Base-by-base conservation (phyloP, 2,329 filamentous ascomycete species). In the Metarhizium sp. region DNA sequence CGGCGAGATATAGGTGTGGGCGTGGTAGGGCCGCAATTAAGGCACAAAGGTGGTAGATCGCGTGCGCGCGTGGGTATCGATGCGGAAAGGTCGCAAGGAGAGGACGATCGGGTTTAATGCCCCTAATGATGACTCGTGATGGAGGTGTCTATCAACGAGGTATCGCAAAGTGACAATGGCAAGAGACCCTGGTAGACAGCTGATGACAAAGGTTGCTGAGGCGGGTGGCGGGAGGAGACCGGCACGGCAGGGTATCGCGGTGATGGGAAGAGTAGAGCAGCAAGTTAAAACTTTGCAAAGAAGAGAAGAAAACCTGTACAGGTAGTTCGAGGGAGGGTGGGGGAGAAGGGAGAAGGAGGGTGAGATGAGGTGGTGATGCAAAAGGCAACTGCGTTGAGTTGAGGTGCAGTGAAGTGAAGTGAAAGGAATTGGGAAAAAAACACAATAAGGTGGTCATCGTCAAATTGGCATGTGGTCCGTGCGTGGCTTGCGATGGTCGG, bases 361-460 rank as follows among this genome's bases (percentile, higher is more conserved):
- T 48, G 38, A 51, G 55, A 50, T 10, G 45, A 54, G 53, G 50
- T 55, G 48, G 45, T 51, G 52, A 52, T 56, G 55, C 48, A 51
- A 52, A 50, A 47, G 48, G 49, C 20, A 57, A 54, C 50, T 51
- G 45, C 52, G 53, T 55, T 42, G 45, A 38, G 55, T 52, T 51
- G 34, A 36, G 45, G 43, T 51, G 34, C 36, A 45, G 45, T 45
- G 42, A 50, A 49, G 51, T 55, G 48, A 55, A 59, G 42, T 45
- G 42, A 57, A 50, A 52, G 51, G 51, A 53, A 48, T n/a, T 51
- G 38, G 51, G 47, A 25, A 58, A 56, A 55, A 60, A 58, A 55
- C 46, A 43, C 53, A 32, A 53, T 43, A 16, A 54, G 47, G 52
- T 57, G 59, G 57, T 59, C 58, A 60, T 61, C 58, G 57, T 56